Base-by-base conservation (phyloP, 805 yeast species). In the Pichia membranifaciens region DNA sequence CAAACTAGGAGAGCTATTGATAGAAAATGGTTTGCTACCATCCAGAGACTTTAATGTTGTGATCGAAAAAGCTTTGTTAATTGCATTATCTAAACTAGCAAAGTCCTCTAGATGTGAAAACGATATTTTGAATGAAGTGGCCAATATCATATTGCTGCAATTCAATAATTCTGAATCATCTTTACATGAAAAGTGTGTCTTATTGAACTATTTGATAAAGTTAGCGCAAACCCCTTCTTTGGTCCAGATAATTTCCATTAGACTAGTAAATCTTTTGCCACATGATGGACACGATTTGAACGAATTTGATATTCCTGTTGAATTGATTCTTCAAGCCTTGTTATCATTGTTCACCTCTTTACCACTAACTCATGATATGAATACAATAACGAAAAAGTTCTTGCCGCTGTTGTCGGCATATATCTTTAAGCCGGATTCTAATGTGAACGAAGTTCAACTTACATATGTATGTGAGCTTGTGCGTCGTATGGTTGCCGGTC, bases 11-110 rank as follows among this genome's bases (percentile, higher is more conserved):
- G 47, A 48, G n/a, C n/a, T 43, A 12, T 43, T 48, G 15, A 28
- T 43, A 16, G 44, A 28, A 15, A 48, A 48, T 43, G 33, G 38
- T 4, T 35, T 48, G 13, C 39, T 39, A 8, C n/a, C 41, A 20
- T 2, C 25, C 22, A 43, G 32, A 18, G 44, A 39, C 36, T 39
- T 48, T 6, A 48, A 48, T 40, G 28, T 16, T 16, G 44, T 48
- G 5, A 43, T 38, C 21, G 50, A 45, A 29, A 45, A 28, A 10
- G 40, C 44, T 18, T 38, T 51, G 32, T 41, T 51, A n/a, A 31
- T 40, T 28, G 38, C 54, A 10, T 23, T 51, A 15, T 39, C 29
- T 5, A 41, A 8, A 58, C 50, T 20, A 21, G n/a, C 50, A 9
- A 25, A 35, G 20, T 17, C 5, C 17, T 2, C 45, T 12, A 39